Evolutionary conservation across 179 eudicot genomes (phyloP).

Genomic region (Silene coronaria): DNA sequence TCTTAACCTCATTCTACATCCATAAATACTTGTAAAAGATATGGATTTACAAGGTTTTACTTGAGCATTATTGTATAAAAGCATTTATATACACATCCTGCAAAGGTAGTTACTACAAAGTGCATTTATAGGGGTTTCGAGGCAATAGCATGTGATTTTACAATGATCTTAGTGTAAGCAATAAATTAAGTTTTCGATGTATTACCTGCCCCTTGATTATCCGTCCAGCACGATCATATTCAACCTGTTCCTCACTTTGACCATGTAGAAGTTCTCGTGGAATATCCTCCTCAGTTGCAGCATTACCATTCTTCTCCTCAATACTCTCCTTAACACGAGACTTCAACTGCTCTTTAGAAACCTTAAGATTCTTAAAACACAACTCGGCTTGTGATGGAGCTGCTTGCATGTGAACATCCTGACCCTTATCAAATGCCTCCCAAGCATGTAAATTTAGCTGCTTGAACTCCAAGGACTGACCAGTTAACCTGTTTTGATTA

Average conservation of each 20-base stretch:
- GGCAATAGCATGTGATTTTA: too few species aligned
- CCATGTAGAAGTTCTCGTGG: slow-evolving; percentile 83
- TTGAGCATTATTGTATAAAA: too few species aligned
- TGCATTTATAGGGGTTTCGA: too few species aligned
- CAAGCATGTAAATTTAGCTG: slow-evolving; percentile 81
- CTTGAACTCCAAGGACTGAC: slow-evolving; percentile 88
- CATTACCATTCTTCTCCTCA: slow-evolving; percentile 89
- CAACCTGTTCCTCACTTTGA: slow-evolving; percentile 82
- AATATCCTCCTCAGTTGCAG: slow-evolving; percentile 63
- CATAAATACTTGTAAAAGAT: too few species aligned
- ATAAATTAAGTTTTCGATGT: neutral
- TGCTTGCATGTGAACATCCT: slow-evolving; percentile 90
- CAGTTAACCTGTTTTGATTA: slow-evolving; percentile 73
- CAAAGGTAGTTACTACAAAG: too few species aligned
- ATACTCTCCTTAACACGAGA: slow-evolving; percentile 59
- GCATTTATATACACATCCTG: too few species aligned
- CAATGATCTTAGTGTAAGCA: too few species aligned
- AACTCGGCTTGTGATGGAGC: slow-evolving; percentile 97
- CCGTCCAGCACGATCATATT: slow-evolving; percentile 88
- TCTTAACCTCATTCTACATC: neutral
- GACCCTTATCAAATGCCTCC: slow-evolving; percentile 93
- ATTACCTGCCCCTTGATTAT: slow-evolving; percentile 78
- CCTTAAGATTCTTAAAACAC: slow-evolving; percentile 61
- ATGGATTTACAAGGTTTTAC: too few species aligned
- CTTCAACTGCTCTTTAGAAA: slow-evolving; percentile 70